Evolutionary conservation across 2,329 filamentous ascomycete genomes (phyloP), one percentile per base, ranked within the genome.

Genomic region (Cordyceps cateniannulata): DNA sequence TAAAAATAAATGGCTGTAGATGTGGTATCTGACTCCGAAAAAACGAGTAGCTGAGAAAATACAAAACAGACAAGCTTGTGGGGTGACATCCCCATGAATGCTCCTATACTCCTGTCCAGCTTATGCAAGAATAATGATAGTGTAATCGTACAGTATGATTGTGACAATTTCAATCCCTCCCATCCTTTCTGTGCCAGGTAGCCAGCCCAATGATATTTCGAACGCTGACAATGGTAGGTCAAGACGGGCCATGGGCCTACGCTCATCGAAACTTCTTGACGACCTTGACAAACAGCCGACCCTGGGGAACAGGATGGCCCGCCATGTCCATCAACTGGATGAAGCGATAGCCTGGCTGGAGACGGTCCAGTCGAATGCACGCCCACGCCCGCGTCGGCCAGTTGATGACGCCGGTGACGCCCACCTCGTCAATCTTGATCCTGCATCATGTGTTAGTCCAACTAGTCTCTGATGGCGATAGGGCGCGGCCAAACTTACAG

Each of bases 301-400:
- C 75, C 58, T 78, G 79, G 6, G 73, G 67, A 25, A 80, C 76
- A 14, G 73, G 71, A 50, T 74, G 71, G 20, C 81, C 79, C 27
- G 75, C 72, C 24, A 71, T 70, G 61, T 84, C 77, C 65, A 78
- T 70, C 49, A 86, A 75, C 44, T 74, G 71, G 56, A 86, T 71
- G 63, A 84, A 81, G 49, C 83, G 79, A 70, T 83, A 85, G 20
- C 83, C 83, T 51, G 71, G 72, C 51, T 75, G 78, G 2, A 86
- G 76, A 44, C 83, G 80, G 70, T 85, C 83, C 14, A 86, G 78
- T 3, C 83, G 81, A 67, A 85, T 79, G 67, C 83, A 85, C 27
- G 82, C 80, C 82, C 83, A 85, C 10, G 78, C 80, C 27, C 81
- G 73, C 40, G 78, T 70, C 14, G 73, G 68, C 42, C 69, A 72